These are phyloP conservation scores for Geosmithia morbida DNA, from an alignment of 2,329 filamentous ascomycete species.

Conservation along the genomic window DNA sequence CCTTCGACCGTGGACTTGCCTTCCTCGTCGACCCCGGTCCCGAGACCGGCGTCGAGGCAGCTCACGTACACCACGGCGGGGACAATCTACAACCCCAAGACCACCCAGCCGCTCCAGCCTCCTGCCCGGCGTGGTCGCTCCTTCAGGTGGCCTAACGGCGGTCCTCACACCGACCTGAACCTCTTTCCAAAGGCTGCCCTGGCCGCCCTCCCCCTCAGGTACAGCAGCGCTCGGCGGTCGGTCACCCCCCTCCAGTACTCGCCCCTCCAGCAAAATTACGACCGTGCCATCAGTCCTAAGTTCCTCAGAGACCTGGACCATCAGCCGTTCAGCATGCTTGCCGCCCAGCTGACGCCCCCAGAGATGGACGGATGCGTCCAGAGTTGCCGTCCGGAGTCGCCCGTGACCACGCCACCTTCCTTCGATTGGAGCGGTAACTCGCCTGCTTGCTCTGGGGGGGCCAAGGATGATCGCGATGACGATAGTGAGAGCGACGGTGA, in stretches of 20 bases:
- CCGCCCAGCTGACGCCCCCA: background rate
- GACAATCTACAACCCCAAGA: constrained; percentile 36
- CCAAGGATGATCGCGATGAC: constrained; percentile 10
- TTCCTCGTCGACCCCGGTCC: background rate
- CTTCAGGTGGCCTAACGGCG: constrained; percentile 21
- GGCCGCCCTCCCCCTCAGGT: constrained; percentile 17
- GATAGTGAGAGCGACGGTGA: constrained; percentile 12
- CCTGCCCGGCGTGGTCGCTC: constrained; percentile 34
- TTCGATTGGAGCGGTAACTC: too few relatives aligned
- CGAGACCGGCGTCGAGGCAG: background rate
- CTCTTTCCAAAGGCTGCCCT: constrained; percentile 21
- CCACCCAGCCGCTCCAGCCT: constrained; percentile 30
- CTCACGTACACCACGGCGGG: constrained; percentile 40
- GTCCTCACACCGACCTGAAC: constrained; percentile 14
- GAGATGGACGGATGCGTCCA: too few relatives aligned
- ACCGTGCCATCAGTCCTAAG: constrained; percentile 31
- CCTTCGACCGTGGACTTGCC: background rate
- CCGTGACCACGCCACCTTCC: background rate
- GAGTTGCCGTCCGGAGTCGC: background rate
- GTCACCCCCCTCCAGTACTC: constrained; percentile 17
- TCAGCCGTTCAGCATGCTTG: constrained; percentile 8
- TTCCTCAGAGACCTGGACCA: constrained; percentile 10
- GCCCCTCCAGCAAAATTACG: constrained; percentile 38
- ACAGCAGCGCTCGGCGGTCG: constrained; percentile 5
- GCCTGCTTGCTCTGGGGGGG: constrained; percentile 4